These are phyloP conservation scores for Allium sativum DNA, from an alignment of 106 monocot genomes.

Conservation along the genomic window DNA sequence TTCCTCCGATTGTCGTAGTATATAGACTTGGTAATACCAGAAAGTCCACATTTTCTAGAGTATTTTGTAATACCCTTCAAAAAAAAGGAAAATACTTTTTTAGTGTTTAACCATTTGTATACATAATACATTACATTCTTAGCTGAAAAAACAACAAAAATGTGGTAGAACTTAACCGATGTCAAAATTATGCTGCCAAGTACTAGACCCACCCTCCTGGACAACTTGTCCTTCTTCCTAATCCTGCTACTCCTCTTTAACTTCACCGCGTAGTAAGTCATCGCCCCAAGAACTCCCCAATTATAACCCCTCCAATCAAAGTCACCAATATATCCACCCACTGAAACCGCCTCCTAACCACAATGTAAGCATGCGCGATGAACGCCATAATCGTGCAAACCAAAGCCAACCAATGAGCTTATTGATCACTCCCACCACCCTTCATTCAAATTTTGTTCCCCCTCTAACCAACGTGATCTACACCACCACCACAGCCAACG, in stretches of 20 bases:
- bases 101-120: too few species aligned
- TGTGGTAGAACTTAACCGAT: constrained; percentile 1
- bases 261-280: constrained; percentile 28
- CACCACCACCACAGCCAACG: constrained; percentile 29
- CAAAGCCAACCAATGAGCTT: constrained; percentile 33
- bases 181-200: constrained; percentile 21
- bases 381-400: constrained; percentile 27
- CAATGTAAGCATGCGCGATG: constrained; percentile 19
- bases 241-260: constrained; percentile 19
- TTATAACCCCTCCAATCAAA: constrained; percentile 24
- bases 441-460: constrained; percentile 23
- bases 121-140: too few species aligned
- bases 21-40: too few species aligned
- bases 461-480: constrained; percentile 24
- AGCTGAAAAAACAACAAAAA: too few species aligned
- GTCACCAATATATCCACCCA: constrained; percentile 27
- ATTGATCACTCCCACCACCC: constrained; percentile 29
- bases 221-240: constrained; percentile 23
- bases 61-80: too few species aligned
- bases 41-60: too few species aligned
- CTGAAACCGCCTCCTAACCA: constrained; percentile 10
- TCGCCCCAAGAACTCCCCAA: constrained; percentile 23
- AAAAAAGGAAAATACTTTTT: too few species aligned
- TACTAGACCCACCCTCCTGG: constrained; percentile 15
- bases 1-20: too few species aligned